Conservation (phyloP, 768 basidiomycete genomes). For the Cystofilobasidium bisporidii region DNA sequence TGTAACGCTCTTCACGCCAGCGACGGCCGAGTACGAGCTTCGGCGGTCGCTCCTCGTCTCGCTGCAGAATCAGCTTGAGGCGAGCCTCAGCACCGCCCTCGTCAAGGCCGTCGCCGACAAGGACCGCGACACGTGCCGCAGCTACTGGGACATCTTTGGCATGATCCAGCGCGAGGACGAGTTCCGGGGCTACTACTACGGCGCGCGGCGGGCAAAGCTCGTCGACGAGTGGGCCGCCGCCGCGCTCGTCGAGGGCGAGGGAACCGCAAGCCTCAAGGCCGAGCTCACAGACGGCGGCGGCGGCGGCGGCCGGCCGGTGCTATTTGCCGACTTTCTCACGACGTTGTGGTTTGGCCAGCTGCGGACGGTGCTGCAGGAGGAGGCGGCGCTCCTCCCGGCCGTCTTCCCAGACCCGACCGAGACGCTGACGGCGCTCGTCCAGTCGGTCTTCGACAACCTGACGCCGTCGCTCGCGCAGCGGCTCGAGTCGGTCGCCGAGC, state of each 20-base stretch:
- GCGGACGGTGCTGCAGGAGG: constrained; percentile 50
- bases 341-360: constrained; percentile 63
- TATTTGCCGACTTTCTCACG: constrained; percentile 62
- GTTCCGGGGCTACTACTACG: constrained; percentile 89
- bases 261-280: constrained; percentile 11
- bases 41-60: constrained; percentile 77
- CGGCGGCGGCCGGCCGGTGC: not conserved
- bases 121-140: constrained; percentile 61
- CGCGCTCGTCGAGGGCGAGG: constrained; percentile 41
- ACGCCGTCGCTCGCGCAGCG: constrained; percentile 74
- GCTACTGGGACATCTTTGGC: constrained; percentile 74
- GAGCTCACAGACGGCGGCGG: not conserved
- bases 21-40: constrained; percentile 70
- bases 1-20: constrained; percentile 87
- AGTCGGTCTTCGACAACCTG: constrained; percentile 65
- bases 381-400: constrained; percentile 61
- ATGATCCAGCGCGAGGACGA: constrained; percentile 86
- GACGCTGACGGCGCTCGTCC: constrained; percentile 71
- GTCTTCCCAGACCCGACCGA: constrained; percentile 79
- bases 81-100: constrained; percentile 46
- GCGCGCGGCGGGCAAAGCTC: constrained; percentile 58
- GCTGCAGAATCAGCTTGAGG: constrained; percentile 91
- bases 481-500: constrained; percentile 57
- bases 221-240: constrained; percentile 61
- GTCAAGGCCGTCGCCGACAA: constrained; percentile 73